Conservation (phyloP, 768 basidiomycete genomes). For the Hortiboletus campestris region DNA sequence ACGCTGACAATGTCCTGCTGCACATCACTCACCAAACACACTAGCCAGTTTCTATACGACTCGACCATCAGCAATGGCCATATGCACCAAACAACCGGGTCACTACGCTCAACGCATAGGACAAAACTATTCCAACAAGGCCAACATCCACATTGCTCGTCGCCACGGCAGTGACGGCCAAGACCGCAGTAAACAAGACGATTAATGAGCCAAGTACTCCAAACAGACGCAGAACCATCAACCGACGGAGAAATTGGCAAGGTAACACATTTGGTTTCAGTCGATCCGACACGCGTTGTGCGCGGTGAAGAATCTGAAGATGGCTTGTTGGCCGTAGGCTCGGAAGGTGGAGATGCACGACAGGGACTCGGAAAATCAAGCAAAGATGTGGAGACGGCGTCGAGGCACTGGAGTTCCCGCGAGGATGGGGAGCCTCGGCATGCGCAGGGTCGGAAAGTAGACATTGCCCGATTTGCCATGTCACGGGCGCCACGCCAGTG, state of each 20-base stretch:
- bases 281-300: slow-evolving; percentile 78
- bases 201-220: slow-evolving; percentile 80
- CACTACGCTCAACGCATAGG: slow-evolving; percentile 81
- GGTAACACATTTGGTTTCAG: slow-evolving; percentile 76
- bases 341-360: slow-evolving; percentile 79
- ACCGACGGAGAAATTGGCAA: slow-evolving; percentile 71
- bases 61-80: not conserved
- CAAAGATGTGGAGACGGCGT: slow-evolving; percentile 88
- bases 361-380: slow-evolving; percentile 76
- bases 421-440: too few species aligned
- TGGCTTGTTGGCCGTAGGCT: slow-evolving; percentile 66
- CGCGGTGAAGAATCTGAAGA: slow-evolving; percentile 68
- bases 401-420: slow-evolving; percentile 82
- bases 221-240: slow-evolving; percentile 82
- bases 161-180: slow-evolving; percentile 66
- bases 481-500: too few species aligned
- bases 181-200: slow-evolving; percentile 65
- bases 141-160: slow-evolving; percentile 81
- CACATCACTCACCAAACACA: slow-evolving; percentile 81
- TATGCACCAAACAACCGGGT: slow-evolving; percentile 63
- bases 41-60: too few species aligned
- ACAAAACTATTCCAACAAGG: slow-evolving; percentile 79
- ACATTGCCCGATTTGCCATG: too few species aligned
- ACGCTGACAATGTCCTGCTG: slow-evolving; percentile 89
- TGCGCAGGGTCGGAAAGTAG: too few species aligned